A percentile compares a stretch with the other conserved stretches of the same genome.
Evolutionary conservation across 345 rosid species (phyloP).

Genomic region (Arabis hirsuta): DNA sequence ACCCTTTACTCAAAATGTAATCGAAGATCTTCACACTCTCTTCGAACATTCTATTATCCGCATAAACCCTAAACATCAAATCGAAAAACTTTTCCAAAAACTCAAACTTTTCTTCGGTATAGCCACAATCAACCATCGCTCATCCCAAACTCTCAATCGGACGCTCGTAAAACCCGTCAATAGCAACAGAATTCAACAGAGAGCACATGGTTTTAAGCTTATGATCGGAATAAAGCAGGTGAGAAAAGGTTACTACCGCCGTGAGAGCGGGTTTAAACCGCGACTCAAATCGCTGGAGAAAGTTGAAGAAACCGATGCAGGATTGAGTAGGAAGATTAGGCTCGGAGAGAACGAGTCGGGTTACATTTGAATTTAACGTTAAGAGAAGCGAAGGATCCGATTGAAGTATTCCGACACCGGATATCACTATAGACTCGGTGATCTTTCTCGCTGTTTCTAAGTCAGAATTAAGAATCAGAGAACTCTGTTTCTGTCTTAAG

Average conservation of each 20-base stretch:
- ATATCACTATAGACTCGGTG: slow-evolving; percentile 3
- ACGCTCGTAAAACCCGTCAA: slow-evolving; percentile 43
- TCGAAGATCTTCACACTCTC: slow-evolving; percentile 53
- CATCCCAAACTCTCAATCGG: slow-evolving; percentile 47
- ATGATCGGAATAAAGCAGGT: slow-evolving; percentile 50
- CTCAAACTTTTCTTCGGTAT: slow-evolving; percentile 28
- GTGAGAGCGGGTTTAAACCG: slow-evolving; percentile 47
- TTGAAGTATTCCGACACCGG: slow-evolving; percentile 47
- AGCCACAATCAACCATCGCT: slow-evolving; percentile 31
- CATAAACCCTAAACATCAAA: slow-evolving; percentile 65
- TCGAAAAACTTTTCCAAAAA: slow-evolving; percentile 56
- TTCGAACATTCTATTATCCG: slow-evolving; percentile 55
- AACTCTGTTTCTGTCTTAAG: slow-evolving; percentile 8
- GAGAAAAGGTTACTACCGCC: slow-evolving; percentile 48
- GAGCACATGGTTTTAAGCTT: slow-evolving; percentile 50
- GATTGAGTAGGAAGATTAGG: slow-evolving; percentile 51
- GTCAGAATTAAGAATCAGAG: slow-evolving; percentile 6
- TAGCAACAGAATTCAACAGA: slow-evolving; percentile 45
- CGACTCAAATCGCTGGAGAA: slow-evolving; percentile 46
- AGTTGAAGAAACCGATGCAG: slow-evolving; percentile 55
- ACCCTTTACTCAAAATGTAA: slow-evolving; percentile 52
- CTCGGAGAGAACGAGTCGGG: slow-evolving; percentile 53
- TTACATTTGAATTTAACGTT: slow-evolving; percentile 43
- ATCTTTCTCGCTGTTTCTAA: slow-evolving; percentile 5
- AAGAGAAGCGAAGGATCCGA: slow-evolving; percentile 42